A percentile compares a stretch with the other conserved stretches of the same genome.
Evolutionary conservation across 2,329 filamentous ascomycete species (phyloP).

Genomic region (Penicillium capsulatum): DNA sequence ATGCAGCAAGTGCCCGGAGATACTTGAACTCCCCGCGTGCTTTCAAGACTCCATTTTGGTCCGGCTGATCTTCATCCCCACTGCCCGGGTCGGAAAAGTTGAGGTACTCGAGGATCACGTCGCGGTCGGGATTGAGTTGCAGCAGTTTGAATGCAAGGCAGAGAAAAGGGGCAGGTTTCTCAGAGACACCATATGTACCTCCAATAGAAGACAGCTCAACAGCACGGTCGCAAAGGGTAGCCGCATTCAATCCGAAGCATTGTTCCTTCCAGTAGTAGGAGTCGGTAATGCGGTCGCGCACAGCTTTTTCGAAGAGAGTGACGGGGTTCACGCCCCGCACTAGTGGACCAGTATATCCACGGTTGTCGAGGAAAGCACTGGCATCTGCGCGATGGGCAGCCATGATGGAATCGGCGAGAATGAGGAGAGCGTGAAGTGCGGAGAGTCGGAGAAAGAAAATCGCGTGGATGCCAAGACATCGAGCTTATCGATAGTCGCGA

Average conservation of each 20-base stretch:
- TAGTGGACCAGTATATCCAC: slow-evolving; percentile 70
- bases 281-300: slow-evolving; percentile 91
- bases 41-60: slow-evolving; percentile 30
- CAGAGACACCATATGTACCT: slow-evolving; percentile 77
- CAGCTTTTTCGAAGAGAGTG: slow-evolving; percentile 92
- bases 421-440: slow-evolving; percentile 4
- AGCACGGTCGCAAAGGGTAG: slow-evolving; percentile 79
- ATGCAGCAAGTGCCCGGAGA: slow-evolving; percentile 79
- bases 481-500: slow-evolving; percentile 39
- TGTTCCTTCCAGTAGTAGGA: slow-evolving; percentile 99
- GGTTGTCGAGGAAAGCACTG: slow-evolving; percentile 74
- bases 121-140: slow-evolving; percentile 76
- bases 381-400: slow-evolving; percentile 71
- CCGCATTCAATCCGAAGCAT: slow-evolving; percentile 88
- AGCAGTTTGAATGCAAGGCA: slow-evolving; percentile 93
- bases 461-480: slow-evolving; percentile 17
- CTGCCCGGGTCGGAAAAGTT: slow-evolving; percentile 69
- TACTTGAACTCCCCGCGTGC: slow-evolving; percentile 60
- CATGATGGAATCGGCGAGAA: slow-evolving; percentile 31
- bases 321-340: slow-evolving; percentile 90
- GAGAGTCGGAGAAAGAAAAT: slow-evolving; percentile 5
- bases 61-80: slow-evolving; percentile 29
- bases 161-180: slow-evolving; percentile 84
- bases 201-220: slow-evolving; percentile 80
- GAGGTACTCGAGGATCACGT: slow-evolving; percentile 75